Evolutionary conservation across 345 rosid genomes (phyloP).

Genomic region (Boechera retrofracta): DNA sequence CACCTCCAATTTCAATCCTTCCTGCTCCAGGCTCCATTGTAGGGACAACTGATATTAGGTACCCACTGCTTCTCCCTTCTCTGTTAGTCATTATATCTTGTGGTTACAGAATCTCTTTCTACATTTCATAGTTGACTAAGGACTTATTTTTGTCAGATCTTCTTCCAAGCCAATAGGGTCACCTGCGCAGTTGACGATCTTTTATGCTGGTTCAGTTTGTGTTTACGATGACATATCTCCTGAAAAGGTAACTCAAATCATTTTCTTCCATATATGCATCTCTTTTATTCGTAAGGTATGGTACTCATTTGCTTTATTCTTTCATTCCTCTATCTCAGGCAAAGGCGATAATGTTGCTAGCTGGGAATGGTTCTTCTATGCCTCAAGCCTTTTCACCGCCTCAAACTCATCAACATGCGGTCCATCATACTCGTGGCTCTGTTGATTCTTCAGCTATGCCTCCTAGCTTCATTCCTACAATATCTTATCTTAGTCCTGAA

Average conservation of each 20-base stretch:
- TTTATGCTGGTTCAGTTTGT: conserved; percentile 72
- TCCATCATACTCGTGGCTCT: conserved; percentile 49
- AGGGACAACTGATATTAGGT: conserved; percentile 74
- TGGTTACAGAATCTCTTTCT: conserved; percentile 10
- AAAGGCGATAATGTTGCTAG: conserved; percentile 77
- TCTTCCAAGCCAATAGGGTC: conserved; percentile 52
- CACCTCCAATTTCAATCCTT: conserved; percentile 54
- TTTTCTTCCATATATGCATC: background rate
- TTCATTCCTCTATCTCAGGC: conserved; percentile 57
- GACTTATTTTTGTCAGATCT: conserved; percentile 47
- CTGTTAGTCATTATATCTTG: conserved; percentile 1
- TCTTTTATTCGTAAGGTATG: background rate
- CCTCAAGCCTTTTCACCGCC: conserved; percentile 45
- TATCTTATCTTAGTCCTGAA: conserved; percentile 51
- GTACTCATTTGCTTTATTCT: conserved; percentile 30
- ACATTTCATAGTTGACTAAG: conserved; percentile 16
- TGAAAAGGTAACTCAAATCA: conserved; percentile 58
- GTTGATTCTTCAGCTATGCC: conserved; percentile 47
- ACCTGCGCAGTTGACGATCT: conserved; percentile 73
- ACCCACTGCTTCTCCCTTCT: conserved; percentile 20
- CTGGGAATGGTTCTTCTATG: conserved; percentile 62
- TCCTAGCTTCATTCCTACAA: conserved; percentile 54
- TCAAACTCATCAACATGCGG: conserved; percentile 48
- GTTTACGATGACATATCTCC: conserved; percentile 72
- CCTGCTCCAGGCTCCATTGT: conserved; percentile 58